Base-by-base conservation (phyloP, 306 rosid genomes). In the Acacia crassicarpa region DNA sequence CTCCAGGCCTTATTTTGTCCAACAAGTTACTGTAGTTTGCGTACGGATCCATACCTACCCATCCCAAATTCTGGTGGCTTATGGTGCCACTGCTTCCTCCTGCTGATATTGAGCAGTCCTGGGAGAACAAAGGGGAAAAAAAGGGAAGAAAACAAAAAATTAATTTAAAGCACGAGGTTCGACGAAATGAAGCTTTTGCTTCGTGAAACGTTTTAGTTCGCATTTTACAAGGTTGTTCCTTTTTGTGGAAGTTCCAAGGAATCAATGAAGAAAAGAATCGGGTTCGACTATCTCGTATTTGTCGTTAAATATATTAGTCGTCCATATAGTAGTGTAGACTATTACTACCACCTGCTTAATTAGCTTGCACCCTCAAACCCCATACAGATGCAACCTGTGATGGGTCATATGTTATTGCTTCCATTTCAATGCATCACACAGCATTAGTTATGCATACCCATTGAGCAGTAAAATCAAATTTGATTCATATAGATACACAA, bases 51-150 rank as follows among this genome's bases (percentile, higher is more conserved):
- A 87, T 85, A 5, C 96, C 91, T 2, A 90, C 85, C 93, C 89
- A 90, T 46, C 94, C 97, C 46, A 86, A 53, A 82, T 85, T 83
- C 76, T 87, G 91, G 78, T 87, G 91, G 78, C 67, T 72, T 7
- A 86, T 82, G 75, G 19, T 11, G 8, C 88, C 88, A 48, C 77
- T 81, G 84, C 85, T 86, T 15, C 84, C 90, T 79, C 92, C 94
- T 32, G 89, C 84, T 43, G 95, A 89, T 86, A 91, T 87, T 25
- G 95, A 79, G 51, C 97, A 94, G 33, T 88, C 89, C 98, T 92
- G 83, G 69, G 12, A 66, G 54, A 38, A 38, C 41, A 6, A 6
- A 33, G 5, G 6, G 4, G 0, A 48, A 30, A 49, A 20, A 14
- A 46, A 46, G n/a, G 1, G 56, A 22, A 59, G 14, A 41, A 35